Evolutionary conservation across 805 yeast genomes (phyloP).

Genomic region (Lachancea dasiensis): DNA sequence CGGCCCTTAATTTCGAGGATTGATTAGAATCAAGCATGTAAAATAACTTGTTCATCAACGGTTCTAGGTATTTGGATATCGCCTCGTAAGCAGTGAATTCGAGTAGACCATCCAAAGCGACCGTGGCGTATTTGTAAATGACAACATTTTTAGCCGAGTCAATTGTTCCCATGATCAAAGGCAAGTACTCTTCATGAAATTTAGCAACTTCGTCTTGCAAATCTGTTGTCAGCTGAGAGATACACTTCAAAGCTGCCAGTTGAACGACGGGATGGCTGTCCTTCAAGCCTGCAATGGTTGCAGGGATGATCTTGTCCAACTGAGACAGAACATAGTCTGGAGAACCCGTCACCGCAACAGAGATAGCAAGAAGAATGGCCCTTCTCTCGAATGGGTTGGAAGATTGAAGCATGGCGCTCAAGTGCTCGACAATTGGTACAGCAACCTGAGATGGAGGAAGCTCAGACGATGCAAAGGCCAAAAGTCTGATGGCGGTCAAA

Average conservation of each 20-base stretch:
- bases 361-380: constrained; percentile 77
- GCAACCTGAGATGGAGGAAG: constrained; percentile 92
- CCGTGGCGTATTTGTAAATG: constrained; percentile 85
- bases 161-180: constrained; percentile 79
- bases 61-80: constrained; percentile 73
- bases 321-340: constrained; percentile 86
- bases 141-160: constrained; percentile 77
- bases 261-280: constrained; percentile 70
- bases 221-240: constrained; percentile 73
- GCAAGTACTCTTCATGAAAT: constrained; percentile 75
- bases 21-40: constrained; percentile 73
- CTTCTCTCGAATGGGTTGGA: constrained; percentile 74
- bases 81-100: constrained; percentile 89
- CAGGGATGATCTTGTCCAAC: constrained; percentile 64
- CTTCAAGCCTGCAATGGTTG: constrained; percentile 68
- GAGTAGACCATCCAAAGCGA: constrained; percentile 83
- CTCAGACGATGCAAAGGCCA: constrained; percentile 72
- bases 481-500: constrained; percentile 69
- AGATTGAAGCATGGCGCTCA: constrained; percentile 53
- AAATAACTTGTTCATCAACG: constrained; percentile 84
- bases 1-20: constrained; percentile 63
- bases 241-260: constrained; percentile 78
- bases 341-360: constrained; percentile 84
- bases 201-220: constrained; percentile 80
- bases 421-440: constrained; percentile 63